Base-by-base conservation (phyloP, 345 rosid species). In the Psidium friedrichsthalianum region DNA sequence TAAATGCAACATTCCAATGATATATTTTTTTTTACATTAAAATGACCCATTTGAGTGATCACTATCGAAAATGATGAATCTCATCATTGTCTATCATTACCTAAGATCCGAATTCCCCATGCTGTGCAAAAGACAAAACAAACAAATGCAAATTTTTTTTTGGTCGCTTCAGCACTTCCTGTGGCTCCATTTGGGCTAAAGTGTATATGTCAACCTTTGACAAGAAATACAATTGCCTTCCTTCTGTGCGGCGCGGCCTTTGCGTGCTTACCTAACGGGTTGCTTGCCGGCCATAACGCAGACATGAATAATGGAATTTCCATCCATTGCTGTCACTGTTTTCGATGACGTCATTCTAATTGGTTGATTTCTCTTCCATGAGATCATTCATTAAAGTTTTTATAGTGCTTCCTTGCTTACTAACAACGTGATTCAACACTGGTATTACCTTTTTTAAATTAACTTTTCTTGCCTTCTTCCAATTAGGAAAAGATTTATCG, bases 1-100 rank as follows among this genome's bases (percentile, higher is more conserved):
- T 36, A 18, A 69, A 10, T 18, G 1, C 8, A 36, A 9, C 0
- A 0, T 1, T 32, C 1, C 18, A 69, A 1, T 36, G 5, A 18
- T 18, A 20, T 9, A 8, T 18, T 64, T 36, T 64, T 47, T 47
- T 47, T 47, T 47, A 47, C 51, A 47, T 47, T 47, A 47, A 47
- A 47, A 47, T 47, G 51, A 18, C 78, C 47, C 78, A 64, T 64
- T 29, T 64, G 78, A 44, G 24, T 8, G 3, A 69, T 47, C 47
- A 36, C 47, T 9, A 0, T 2, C 18, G 47, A 40, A 18, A 8
- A 69, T 8, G 47, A 69, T 20, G 13, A 47, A 36, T 18, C 47
- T 69, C 24, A 69, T 69, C 25, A 9, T 36, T 18, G 1, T 69
- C 47, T 8, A 16, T 2, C 11, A 36, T 69, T 69, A 36, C 78